Conservation (phyloP, 1,284 basidiomycete genomes). For the Trichosporon sp. region DNA sequence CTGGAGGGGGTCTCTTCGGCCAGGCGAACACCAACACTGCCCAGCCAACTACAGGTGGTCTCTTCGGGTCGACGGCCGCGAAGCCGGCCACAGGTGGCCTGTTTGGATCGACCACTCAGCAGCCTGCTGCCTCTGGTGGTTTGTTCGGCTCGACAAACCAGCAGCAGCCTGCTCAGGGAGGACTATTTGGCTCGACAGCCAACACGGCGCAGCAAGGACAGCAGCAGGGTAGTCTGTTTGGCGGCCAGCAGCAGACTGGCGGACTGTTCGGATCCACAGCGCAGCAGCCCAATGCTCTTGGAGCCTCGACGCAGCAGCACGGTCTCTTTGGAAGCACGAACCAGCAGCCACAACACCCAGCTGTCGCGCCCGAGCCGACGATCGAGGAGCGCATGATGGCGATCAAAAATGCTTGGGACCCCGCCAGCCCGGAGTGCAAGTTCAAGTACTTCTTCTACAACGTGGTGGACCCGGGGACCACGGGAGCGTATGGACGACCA, state of each 20-base stretch:
- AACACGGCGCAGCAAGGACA: constrained; percentile 12
- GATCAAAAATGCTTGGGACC: constrained; percentile 67
- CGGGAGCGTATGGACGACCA: constrained; percentile 66
- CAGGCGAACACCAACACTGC: constrained; percentile 31
- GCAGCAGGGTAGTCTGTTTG: constrained; percentile 11
- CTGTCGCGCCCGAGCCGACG: not conserved
- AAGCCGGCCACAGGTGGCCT: constrained; percentile 29
- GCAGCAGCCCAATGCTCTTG: constrained; percentile 12
- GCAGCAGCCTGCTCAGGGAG: constrained; percentile 12
- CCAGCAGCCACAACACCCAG: constrained; percentile 47
- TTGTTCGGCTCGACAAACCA: constrained; percentile 52
- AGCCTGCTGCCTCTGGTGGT: constrained; percentile 34
- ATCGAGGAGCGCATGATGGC: constrained; percentile 59
- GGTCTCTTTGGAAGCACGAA: constrained; percentile 5
- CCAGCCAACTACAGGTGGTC: constrained; percentile 29
- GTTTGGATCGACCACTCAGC: constrained; percentile 23
- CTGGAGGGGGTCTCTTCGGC: constrained; percentile 49
- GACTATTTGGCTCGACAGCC: constrained; percentile 47
- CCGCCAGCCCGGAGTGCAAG: constrained; percentile 62
- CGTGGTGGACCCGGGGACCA: constrained; percentile 67
- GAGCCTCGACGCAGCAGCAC: constrained; percentile 8
- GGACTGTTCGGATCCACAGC: constrained; percentile 10
- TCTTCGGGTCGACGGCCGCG: constrained; percentile 37
- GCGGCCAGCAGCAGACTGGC: constrained; percentile 9
- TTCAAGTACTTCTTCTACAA: constrained; percentile 90